Evolutionary conservation across 2,329 filamentous ascomycete species (phyloP), one percentile per base, ranked within the genome.

Genomic region (Aspergillus latus): DNA sequence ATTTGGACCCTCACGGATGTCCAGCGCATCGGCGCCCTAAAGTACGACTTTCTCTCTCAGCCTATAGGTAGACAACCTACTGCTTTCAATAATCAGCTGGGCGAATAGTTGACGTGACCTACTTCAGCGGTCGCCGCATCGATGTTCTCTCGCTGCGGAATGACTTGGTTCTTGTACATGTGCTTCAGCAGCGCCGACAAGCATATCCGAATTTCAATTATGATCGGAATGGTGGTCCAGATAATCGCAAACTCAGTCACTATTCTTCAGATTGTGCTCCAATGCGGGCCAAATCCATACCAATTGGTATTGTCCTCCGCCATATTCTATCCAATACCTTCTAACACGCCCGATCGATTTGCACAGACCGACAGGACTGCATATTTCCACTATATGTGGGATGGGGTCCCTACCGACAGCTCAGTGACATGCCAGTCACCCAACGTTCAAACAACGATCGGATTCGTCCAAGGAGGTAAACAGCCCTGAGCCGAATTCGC

Each of bases 371-470:
- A 74, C 49, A 62, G 71, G 15, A 58, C 68, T 4, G 51, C 60
- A 32, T 74, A 72, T 46, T 74, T 74, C 52, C 67, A 74, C 42
- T 74, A 73, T 34, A 72, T 73, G 70, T 74, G 72, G 72, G 72
- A 72, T 57, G 64, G 67, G 5, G 58, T 71, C 1, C 72, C 72
- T 5, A 43, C 56, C 7, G 67, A 73, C 57, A 68, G 69, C 2
- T 73, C 72, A 1, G 70, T 73, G 3, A 59, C 56, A 9, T 74
- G 72, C 34, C 72, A 74, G 58, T 65, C 64, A 5, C 68, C 70
- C 1, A 30, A 45, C 10, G 67, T 74, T 5, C 71, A 74, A 39
- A 70, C 66, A 0, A 72, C 64, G 2, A 52, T 74, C 4, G 71
- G 71, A n/a, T 73, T 68, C 54, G 70, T 72, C 2, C 71, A 74